Evolutionary conservation across 306 rosid species (phyloP), one percentile per base, ranked within the genome.

Genomic region (Prunus campanulata): DNA sequence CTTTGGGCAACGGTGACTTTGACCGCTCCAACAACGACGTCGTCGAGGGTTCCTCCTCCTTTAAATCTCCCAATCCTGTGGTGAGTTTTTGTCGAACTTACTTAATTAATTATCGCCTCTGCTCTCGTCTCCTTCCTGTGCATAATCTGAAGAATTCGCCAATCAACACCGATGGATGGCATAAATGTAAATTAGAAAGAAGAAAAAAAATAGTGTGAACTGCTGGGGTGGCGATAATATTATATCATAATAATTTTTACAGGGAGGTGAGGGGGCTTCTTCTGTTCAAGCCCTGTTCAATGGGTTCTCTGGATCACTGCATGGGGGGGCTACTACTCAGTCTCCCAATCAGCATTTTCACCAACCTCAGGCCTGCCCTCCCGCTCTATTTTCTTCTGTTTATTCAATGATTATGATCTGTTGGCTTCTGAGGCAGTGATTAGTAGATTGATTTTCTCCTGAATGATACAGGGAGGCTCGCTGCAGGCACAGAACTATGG

Each of bases 1-100:
- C 93, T 16, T 54, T 88, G 11, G 66, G 83, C 3, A 69, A 50
- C 32, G 87, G 77, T 0, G 90, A 84, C 59, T 81, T 89, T 67
- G 91, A 89, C n/a, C 84, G 82, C 60, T 75, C 91, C 6, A 81
- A 24, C 11, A 87, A 89, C 92, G 95, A 87, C 84, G 90, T 83
- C 85, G 87, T 86, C 22, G 89, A 93, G 20, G 80, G 77, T 35
- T 14, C 46, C 9, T 79, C 97, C 1, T 69, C 87, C 29, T 91
- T 89, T 74, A 90, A 90, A 49, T 78, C 95, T 48, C 86, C 89
- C 11, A 78, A 54, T 68, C 79, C 82, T 24, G 20, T 8, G 66
- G 98, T 91, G 47, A 78, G 86, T 64, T 67, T 22, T 24, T 22
- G 32, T 8, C 70, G 22, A 11, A 6, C 16, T 32, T 6, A 0